Percentiles rank a stretch among this genome's conserved stretches.
Conservation (phyloP, 139 green algal genomes). For the Parachlorella kessleri region DNA sequence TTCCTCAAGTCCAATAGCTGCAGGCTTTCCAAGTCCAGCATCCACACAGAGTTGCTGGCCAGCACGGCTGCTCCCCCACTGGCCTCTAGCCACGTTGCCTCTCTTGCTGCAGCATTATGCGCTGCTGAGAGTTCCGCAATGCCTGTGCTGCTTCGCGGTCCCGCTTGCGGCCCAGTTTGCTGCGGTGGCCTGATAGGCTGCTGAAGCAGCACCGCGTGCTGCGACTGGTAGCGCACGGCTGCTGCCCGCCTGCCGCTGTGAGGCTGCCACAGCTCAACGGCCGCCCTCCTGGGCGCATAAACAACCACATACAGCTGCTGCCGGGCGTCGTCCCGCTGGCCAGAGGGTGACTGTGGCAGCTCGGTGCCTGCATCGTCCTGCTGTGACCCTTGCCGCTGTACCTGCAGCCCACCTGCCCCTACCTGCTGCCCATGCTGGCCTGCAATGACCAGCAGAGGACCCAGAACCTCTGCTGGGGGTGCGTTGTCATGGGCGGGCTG, state of each 20-base stretch:
- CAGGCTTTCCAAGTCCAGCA: background rate
- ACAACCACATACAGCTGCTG: constrained; percentile 45
- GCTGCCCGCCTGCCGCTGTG: constrained; percentile 2
- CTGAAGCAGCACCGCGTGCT: constrained; percentile 16
- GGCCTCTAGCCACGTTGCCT: background rate
- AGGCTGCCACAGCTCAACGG: constrained; percentile 53
- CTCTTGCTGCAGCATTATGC: too few relatives aligned
- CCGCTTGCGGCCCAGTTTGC: too few relatives aligned
- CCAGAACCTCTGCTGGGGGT: too few relatives aligned
- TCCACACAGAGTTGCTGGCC: background rate
- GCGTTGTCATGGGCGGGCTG: too few relatives aligned
- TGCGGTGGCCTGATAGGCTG: constrained; percentile 2
- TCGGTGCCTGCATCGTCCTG: background rate
- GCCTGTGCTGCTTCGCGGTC: too few relatives aligned
- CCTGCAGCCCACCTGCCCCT: background rate
- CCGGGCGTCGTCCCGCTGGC: background rate
- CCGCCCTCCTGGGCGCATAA: constrained; percentile 49
- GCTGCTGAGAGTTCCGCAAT: too few relatives aligned
- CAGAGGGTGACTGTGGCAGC: background rate
- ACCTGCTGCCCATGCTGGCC: too few relatives aligned
- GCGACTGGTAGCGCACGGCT: background rate
- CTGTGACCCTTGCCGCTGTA: background rate
- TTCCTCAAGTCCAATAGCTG: background rate
- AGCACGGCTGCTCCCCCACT: background rate
- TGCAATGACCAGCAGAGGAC: too few relatives aligned